Evolutionary conservation across 2,329 filamentous ascomycete species (phyloP), one percentile per base, ranked within the genome.

Genomic region (Bimuria novae-zelandiae): DNA sequence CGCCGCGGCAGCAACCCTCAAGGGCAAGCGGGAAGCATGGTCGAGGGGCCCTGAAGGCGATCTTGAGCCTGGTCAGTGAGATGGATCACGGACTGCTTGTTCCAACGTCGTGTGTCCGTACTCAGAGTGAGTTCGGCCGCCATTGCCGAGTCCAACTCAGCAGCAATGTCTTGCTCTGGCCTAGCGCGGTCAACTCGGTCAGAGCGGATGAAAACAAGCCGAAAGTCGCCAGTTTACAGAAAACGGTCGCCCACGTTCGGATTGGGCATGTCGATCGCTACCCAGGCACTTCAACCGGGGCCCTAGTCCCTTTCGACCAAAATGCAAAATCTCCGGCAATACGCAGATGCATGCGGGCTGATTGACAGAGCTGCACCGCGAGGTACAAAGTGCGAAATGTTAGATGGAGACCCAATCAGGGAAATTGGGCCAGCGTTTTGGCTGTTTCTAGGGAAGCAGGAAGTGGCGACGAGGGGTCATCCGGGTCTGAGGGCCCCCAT

Each of bases 11-110:
- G 53, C 58, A 53, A 69, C 63, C 70, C 67, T 69, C 67, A 54
- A 70, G 65, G 68, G 60, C 48, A 51, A 54, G 63, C 69, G 69
- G 70, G 70, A 72, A 70, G 69, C 70, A 69, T 65, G 70, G 70
- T 72, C 61, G 70, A 71, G 67, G 68, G 68, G 61, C 62, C 69
- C 63, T 68, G 67, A 63, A 42, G 70, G 51, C 59, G 65, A 73
- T 73, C 69, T 52, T 50, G 56, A 60, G 47, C 54, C 63, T 55
- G 61, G 63, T 61, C 59, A 53, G 55, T 43, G 50, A 59, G 29
- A 23, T 49, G 51, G 52, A 55, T 55, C 54, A 51, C 55, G 49
- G 52, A 52, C 60, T 57, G 58, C 56, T 60, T 62, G 54, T 57
- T 59, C 55, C 53, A 60, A 56, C 57, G 51, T 63, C 41, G 53